Percentiles rank a stretch among this genome's conserved stretches.
Conservation (phyloP, 78 protist genomes). For the Monosiga brevicollis region DNA sequence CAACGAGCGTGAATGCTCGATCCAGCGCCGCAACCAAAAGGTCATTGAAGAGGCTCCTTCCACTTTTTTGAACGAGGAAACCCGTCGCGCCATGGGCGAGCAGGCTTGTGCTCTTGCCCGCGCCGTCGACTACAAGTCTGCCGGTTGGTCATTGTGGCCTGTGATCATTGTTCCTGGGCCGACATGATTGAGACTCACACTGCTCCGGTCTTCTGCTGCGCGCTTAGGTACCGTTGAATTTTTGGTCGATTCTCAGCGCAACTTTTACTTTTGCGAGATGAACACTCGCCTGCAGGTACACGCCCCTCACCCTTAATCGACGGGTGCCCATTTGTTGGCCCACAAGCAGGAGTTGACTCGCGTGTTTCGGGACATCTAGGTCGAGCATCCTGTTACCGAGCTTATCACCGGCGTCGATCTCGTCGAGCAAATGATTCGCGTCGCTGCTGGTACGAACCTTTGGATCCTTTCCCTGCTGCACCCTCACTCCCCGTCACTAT, state of each 20-base stretch:
- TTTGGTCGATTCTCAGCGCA: constrained; percentile 59
- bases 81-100: constrained; percentile 65
- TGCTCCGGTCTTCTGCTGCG: too few relatives aligned
- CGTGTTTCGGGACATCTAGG: too few relatives aligned
- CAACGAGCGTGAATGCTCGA: constrained; percentile 90
- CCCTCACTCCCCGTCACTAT: too few relatives aligned
- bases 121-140: constrained; percentile 85
- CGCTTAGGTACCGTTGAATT: constrained; percentile 97
- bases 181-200: too few relatives aligned
- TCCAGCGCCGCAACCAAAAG: constrained; percentile 94
- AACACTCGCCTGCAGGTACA: constrained; percentile 97
- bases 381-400: constrained; percentile 94
- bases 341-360: too few relatives aligned
- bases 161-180: too few relatives aligned
- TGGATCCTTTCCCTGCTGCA: too few relatives aligned
- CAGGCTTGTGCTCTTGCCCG: constrained; percentile 86
- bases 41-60: constrained; percentile 94
- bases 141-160: too few relatives aligned
- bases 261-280: constrained; percentile 93
- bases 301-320: too few relatives aligned
- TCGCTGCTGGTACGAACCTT: constrained; percentile 62
- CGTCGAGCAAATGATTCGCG: constrained; percentile 82
- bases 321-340: too few relatives aligned
- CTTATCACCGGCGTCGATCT: constrained; percentile 84
- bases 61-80: constrained; percentile 24